Conservation (phyloP, 2,329 filamentous ascomycete genomes). For the Arthrobotrys iridis region DNA sequence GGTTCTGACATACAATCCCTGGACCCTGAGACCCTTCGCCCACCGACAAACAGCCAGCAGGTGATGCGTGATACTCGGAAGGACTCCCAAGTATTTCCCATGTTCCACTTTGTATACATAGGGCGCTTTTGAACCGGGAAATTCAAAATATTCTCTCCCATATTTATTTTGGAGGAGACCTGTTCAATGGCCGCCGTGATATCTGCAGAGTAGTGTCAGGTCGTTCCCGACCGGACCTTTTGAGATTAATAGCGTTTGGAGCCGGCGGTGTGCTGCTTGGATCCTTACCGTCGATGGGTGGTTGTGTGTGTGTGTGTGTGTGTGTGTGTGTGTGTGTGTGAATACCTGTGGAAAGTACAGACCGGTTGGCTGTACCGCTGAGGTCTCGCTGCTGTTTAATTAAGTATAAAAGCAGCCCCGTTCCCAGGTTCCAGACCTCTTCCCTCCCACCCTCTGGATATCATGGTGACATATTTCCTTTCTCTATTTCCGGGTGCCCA, state of each 20-base stretch:
- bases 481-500: neutral
- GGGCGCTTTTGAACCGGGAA: too few relatives aligned
- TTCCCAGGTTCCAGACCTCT: conserved; percentile 11
- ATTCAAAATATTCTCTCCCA: too few relatives aligned
- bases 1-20: neutral
- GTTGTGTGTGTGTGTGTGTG: too few relatives aligned
- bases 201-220: too few relatives aligned
- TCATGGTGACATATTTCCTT: conserved; percentile 5
- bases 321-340: too few relatives aligned
- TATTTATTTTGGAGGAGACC: too few relatives aligned
- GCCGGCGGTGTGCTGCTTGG: conserved; percentile 5
- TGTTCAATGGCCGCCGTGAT: too few relatives aligned
- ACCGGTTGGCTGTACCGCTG: conserved; percentile 6
- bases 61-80: neutral
- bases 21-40: neutral
- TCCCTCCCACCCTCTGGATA: conserved; percentile 6
- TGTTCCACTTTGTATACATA: too few relatives aligned
- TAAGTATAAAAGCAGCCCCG: conserved; percentile 46
- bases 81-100: neutral
- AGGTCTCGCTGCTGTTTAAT: conserved; percentile 23
- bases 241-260: neutral
- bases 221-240: too few relatives aligned
- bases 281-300: conserved; percentile 35
- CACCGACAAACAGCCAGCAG: neutral
- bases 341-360: too few relatives aligned